phyloP scores from a whole-genome alignment of 1,139 yeast genomes.

The Yamadazyma taylorii region DNA sequence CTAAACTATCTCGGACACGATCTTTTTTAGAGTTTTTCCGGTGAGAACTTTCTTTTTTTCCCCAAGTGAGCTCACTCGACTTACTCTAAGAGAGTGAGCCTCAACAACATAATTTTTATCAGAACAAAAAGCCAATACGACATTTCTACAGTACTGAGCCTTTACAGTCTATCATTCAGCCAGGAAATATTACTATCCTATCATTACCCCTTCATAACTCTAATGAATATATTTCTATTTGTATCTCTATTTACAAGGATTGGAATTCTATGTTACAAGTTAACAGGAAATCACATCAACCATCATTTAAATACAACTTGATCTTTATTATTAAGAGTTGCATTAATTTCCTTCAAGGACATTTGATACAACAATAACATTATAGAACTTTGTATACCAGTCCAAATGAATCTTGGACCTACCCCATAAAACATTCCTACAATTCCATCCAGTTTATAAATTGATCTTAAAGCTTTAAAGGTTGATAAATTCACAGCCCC shows the following conservation, averaged over 20 bases:
- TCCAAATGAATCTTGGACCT: conserved; percentile 96
- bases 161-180: too few relatives aligned
- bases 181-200: too few relatives aligned
- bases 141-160: too few relatives aligned
- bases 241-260: conserved; percentile 29
- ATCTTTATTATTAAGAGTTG: conserved; percentile 17
- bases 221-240: conserved; percentile 1
- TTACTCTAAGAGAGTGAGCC: neutral
- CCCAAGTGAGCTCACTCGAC: too few relatives aligned
- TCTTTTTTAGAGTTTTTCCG: neutral
- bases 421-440: conserved; percentile 88
- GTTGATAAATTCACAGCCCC: conserved; percentile 62
- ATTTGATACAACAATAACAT: conserved; percentile 87
- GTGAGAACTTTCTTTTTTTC: too few relatives aligned
- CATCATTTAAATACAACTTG: conserved; percentile 2
- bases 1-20: conserved; percentile 42
- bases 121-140: too few relatives aligned
- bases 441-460: conserved; percentile 74
- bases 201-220: too few relatives aligned
- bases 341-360: conserved; percentile 43
- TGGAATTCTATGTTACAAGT: conserved; percentile 5
- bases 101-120: too few relatives aligned
- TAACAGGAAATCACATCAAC: neutral
- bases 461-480: conserved; percentile 58
- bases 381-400: conserved; percentile 90